phyloP scores from a whole-genome alignment of 2,329 filamentous ascomycete genomes.

The Cadophora sp. region DNA sequence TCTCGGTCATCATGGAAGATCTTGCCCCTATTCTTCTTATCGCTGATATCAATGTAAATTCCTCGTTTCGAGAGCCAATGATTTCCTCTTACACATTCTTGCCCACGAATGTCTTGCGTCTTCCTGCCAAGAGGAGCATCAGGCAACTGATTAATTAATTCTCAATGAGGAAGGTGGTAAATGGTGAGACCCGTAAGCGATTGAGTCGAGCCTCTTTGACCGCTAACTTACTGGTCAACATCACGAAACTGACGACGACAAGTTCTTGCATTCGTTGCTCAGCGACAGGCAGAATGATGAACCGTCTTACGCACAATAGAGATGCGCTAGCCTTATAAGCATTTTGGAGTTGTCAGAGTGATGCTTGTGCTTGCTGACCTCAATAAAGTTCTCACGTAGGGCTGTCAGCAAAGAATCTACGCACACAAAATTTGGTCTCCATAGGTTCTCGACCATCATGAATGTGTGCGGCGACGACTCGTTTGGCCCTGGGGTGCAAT shows the following conservation, averaged over 20 bases:
- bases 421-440: background rate
- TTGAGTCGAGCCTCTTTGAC: background rate
- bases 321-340: background rate
- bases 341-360: background rate
- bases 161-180: background rate
- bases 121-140: background rate
- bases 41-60: background rate
- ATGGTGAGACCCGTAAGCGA: too few species aligned
- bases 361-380: background rate
- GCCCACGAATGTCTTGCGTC: background rate
- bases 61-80: background rate
- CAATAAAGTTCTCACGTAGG: background rate
- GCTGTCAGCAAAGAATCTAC: background rate
- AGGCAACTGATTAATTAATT: background rate
- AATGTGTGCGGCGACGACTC: slow-evolving; percentile 10
- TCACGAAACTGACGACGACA: background rate
- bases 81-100: background rate
- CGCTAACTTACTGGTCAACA: background rate
- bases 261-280: background rate
- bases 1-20: background rate
- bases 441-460: background rate
- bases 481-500: slow-evolving; percentile 6
- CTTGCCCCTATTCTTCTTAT: background rate
- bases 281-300: slow-evolving; percentile 4
- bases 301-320: background rate